phyloP scores from a whole-genome alignment of 2,329 filamentous ascomycete species.

The Aspergillus chevalieri region DNA sequence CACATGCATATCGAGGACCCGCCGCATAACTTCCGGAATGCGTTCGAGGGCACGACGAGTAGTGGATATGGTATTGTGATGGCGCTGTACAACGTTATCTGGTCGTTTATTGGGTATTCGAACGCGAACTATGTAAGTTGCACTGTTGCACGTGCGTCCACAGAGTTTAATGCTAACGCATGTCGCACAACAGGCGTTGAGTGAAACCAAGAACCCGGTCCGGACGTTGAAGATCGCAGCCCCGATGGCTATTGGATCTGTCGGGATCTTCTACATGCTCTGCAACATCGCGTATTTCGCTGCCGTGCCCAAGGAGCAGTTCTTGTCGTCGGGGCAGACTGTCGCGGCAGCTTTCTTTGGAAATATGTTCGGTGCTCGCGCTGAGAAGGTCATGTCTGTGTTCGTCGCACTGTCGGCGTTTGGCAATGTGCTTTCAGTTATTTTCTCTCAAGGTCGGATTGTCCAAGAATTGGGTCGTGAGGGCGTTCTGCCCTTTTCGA shows the following conservation, averaged over 20 bases:
- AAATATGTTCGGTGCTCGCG: slow-evolving; percentile 53
- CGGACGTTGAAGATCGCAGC: slow-evolving; percentile 54
- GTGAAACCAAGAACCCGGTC: slow-evolving; percentile 53
- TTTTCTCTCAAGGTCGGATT: slow-evolving; percentile 44
- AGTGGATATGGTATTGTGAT: slow-evolving; percentile 48
- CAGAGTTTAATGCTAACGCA: slow-evolving; percentile 11
- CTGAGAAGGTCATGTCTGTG: slow-evolving; percentile 54
- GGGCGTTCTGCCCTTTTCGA: slow-evolving; percentile 59
- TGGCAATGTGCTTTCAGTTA: slow-evolving; percentile 54
- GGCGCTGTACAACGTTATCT: slow-evolving; percentile 57
- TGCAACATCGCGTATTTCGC: slow-evolving; percentile 56
- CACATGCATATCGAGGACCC: slow-evolving; percentile 29
- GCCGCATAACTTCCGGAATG: slow-evolving; percentile 33
- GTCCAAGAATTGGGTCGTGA: slow-evolving; percentile 61
- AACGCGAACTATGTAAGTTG: slow-evolving; percentile 56
- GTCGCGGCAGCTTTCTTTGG: slow-evolving; percentile 55
- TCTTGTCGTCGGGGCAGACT: slow-evolving; percentile 48
- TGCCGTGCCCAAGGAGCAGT: slow-evolving; percentile 52
- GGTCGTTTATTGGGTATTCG: slow-evolving; percentile 55
- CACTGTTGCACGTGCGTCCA: not conserved
- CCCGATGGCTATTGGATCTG: slow-evolving; percentile 48
- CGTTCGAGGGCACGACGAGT: slow-evolving; percentile 33
- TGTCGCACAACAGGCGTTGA: slow-evolving; percentile 35
- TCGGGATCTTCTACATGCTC: slow-evolving; percentile 53
- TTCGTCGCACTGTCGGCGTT: slow-evolving; percentile 57